Base-by-base conservation (phyloP, 2,329 filamentous ascomycete species). In the Colletotrichum sp. region DNA sequence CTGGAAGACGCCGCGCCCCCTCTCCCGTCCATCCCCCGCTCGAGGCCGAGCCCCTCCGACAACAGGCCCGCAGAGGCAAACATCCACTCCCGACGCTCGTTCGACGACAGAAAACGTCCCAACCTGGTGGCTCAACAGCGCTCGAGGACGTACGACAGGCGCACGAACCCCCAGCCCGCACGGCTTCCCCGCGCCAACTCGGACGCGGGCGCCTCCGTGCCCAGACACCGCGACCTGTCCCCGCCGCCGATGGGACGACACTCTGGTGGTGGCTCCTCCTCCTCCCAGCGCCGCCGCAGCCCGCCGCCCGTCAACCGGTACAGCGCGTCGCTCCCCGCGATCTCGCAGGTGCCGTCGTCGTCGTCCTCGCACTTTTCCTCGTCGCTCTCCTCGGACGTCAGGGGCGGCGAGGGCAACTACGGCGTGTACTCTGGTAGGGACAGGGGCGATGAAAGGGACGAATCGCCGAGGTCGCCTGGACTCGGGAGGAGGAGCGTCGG, bases 1-100 rank as follows among this genome's bases (percentile, higher is more conserved):
- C 71, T 78, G 47, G 66, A 73, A 15, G 77, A 76, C 43, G 36
- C 43, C 7, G 24, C 64, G 6, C 58, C 72, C n/a, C 58, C 72
- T 21, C 62, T 68, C 5, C 69, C 72, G 3, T 51, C 63, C 12
- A 69, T 72, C 29, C 51, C 57, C 13, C 43, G 62, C 13, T 8
- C 64, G 36, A 58, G 69, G n/a, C n/a, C 38, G 21, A 27, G 38
- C 36, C 18, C 69, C 66, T 61, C 31, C 29, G 57, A 36, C 18
- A 47, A 16, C n/a, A 27, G 34, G 31, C 54, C 18, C 12, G 16
- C n/a, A 1, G 69, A 74, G 69, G 62, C 72, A 11, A 64, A 72
- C 29, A 51, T 31, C 16, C 64, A 73, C 31, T 36, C 36, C 24
- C 51, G 70, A 1, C 72, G 69, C 18, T 57, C 64, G 3, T 47